Conservation (phyloP, 139 green algal species). For the Micractinium conductrix region DNA sequence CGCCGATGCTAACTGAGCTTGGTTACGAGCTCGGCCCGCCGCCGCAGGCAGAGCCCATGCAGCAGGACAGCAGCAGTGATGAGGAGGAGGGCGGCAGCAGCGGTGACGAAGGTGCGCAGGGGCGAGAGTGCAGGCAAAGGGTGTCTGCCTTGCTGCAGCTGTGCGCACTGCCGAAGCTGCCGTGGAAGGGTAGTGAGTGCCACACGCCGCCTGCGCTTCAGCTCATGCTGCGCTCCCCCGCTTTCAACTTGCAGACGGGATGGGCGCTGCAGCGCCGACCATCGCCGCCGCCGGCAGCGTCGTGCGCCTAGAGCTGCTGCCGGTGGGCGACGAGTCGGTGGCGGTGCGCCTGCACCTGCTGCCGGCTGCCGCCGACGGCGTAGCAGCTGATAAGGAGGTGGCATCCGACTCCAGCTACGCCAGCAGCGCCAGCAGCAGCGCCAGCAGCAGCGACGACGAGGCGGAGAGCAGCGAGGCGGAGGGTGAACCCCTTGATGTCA, state of each 20-base stretch:
- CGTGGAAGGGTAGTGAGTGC: neutral
- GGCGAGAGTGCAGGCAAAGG: no score
- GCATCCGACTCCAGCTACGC: constrained; percentile 2
- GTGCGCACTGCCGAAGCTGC: no score
- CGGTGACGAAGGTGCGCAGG: constrained; percentile 19
- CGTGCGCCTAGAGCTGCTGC: neutral
- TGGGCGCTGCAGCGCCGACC: neutral
- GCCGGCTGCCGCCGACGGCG: neutral
- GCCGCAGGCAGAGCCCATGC: neutral
- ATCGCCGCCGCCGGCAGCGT: neutral
- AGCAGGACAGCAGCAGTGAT: neutral
- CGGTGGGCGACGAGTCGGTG: neutral
- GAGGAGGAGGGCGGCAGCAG: constrained; percentile 12
- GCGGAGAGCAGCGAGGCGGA: neutral
- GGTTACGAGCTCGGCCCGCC: constrained; percentile 14
- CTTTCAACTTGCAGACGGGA: neutral
- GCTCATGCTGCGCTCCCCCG: neutral
- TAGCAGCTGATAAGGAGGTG: neutral
- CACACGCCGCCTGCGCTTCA: neutral
- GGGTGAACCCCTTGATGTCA: neutral
- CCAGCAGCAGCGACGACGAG: neutral
- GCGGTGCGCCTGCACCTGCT: constrained; percentile 5
- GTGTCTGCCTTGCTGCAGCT: no score
- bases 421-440: constrained; percentile 1
- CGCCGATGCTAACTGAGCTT: constrained; percentile 6